Percentiles rank a stretch among this genome's conserved stretches.
Evolutionary conservation across 1,284 basidiomycete genomes (phyloP).

Genomic region (Cutaneotrichosporon daszewskae): DNA sequence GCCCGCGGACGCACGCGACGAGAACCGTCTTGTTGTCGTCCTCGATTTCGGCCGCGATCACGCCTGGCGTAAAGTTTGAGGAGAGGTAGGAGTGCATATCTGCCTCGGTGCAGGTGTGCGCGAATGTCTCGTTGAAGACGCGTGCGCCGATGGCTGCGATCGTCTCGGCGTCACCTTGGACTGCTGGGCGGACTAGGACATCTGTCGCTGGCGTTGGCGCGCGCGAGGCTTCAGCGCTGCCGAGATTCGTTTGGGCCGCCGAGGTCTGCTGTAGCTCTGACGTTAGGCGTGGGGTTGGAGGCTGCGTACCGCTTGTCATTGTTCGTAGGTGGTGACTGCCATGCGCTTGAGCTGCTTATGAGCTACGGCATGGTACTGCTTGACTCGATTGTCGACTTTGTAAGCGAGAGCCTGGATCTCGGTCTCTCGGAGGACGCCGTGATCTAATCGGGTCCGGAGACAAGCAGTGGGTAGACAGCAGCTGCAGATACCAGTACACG

Average conservation of each 20-base stretch:
- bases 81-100: constrained; percentile 13
- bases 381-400: no score
- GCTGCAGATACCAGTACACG: no score
- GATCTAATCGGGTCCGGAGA: no score
- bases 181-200: constrained; percentile 29
- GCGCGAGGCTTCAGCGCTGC: constrained; percentile 5
- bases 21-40: background rate
- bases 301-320: background rate
- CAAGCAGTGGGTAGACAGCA: no score
- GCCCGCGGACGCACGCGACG: constrained; percentile 1
- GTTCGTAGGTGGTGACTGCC: background rate
- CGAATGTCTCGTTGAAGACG: constrained; percentile 11
- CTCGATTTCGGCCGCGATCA: constrained; percentile 6
- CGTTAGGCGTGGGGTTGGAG: no score
- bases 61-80: constrained; percentile 5
- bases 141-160: constrained; percentile 9
- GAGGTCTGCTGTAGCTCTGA: background rate
- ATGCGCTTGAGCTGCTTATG: background rate
- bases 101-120: constrained; percentile 7
- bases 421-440: no score
- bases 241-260: constrained; percentile 5
- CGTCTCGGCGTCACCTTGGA: background rate
- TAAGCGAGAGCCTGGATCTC: no score
- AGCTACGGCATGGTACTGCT: background rate
- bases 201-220: background rate